Conservation (phyloP, 164 flowering plant genomes). For the Tinospora cordifolia region DNA sequence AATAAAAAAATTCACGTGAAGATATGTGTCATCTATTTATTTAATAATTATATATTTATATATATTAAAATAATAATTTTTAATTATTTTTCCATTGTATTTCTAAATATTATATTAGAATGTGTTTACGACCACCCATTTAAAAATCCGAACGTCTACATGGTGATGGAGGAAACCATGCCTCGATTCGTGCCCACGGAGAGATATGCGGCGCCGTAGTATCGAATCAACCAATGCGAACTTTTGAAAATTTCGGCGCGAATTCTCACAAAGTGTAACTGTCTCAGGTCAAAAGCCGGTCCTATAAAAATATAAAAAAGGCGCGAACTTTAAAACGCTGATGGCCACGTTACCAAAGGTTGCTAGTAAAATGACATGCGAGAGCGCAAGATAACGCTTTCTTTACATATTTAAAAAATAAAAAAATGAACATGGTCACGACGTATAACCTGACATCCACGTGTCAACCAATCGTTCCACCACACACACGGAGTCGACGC, state of each 20-base stretch:
- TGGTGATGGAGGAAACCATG: not conserved
- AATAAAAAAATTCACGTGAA: too few relatives aligned
- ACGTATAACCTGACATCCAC: not conserved
- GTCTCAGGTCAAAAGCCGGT: not conserved
- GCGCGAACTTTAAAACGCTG: not conserved
- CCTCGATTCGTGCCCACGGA: not conserved
- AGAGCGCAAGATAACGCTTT: too few relatives aligned
- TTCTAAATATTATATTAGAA: too few relatives aligned
- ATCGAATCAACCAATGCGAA: not conserved
- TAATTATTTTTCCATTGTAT: too few relatives aligned
- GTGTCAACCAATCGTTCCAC: not conserved
- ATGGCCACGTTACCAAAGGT: not conserved
- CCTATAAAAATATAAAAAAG: not conserved
- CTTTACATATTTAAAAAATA: too few relatives aligned
- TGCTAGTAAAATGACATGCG: too few relatives aligned
- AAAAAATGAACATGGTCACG: too few relatives aligned
- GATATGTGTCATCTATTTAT: too few relatives aligned
- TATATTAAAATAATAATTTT: too few relatives aligned
- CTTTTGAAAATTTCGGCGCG: not conserved
- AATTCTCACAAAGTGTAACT: not conserved
- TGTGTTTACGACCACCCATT: too few relatives aligned
- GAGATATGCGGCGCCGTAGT: slow-evolving; percentile 1
- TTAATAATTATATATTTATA: too few relatives aligned
- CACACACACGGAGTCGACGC: not conserved
- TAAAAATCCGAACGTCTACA: too few relatives aligned